Percentiles rank a stretch among this genome's conserved stretches.
Evolutionary conservation across 352 stramenopile species (phyloP).

Genomic region (Thalassiosira exigua): DNA sequence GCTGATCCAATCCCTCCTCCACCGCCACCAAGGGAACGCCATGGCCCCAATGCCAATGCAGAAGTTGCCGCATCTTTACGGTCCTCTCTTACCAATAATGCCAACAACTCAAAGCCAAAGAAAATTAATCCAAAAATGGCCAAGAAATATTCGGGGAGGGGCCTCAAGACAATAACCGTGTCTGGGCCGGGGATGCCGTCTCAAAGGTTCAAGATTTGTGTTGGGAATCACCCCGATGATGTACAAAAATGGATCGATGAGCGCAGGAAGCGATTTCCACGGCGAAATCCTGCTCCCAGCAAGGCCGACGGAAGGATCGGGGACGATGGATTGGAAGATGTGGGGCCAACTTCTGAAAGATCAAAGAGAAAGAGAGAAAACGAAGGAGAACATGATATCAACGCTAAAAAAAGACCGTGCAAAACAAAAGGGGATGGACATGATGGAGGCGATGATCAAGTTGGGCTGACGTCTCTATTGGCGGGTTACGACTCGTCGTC

Average conservation of each 20-base stretch:
- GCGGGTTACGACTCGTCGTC: conserved; percentile 79
- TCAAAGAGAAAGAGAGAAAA: conserved; percentile 6
- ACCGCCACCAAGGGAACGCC: background rate
- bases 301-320: no score
- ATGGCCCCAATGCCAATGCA: background rate
- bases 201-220: conserved; percentile 82
- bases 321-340: background rate
- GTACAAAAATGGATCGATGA: conserved; percentile 82
- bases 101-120: background rate
- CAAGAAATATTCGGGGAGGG: conserved; percentile 70
- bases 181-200: conserved; percentile 68
- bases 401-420: conserved; percentile 16
- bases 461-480: conserved; percentile 63
- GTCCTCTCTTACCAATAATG: background rate
- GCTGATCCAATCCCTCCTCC: background rate
- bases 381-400: background rate
- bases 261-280: conserved; percentile 72
- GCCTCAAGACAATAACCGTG: conserved; percentile 81
- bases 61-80: background rate
- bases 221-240: conserved; percentile 83
- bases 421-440: conserved; percentile 4
- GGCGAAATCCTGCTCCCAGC: no score
- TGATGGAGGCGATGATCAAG: conserved; percentile 5
- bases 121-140: conserved; percentile 55
- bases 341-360: background rate